Conservation (phyloP, 2,329 filamentous ascomycete genomes). For the Didymella pinodella region DNA sequence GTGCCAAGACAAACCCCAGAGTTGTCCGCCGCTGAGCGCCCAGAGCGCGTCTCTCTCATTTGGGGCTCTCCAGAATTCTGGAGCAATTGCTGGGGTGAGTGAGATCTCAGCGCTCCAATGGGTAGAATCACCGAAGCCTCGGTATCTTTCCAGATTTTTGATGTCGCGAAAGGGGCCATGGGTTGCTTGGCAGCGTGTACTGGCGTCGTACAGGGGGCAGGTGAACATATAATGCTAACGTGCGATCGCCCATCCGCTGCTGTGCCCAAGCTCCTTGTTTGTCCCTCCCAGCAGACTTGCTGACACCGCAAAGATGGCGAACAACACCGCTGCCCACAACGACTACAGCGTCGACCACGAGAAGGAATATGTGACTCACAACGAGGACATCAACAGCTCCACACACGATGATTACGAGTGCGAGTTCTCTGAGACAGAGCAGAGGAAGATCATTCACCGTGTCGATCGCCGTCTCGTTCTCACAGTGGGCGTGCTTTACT, state of each 20-base stretch:
- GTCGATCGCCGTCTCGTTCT: slow-evolving; percentile 67
- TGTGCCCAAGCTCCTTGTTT: slow-evolving; percentile 17
- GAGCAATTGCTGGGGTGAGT: slow-evolving; percentile 15
- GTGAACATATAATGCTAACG: slow-evolving; percentile 24
- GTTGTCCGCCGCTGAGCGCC: slow-evolving; percentile 19
- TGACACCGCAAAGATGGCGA: slow-evolving; percentile 18
- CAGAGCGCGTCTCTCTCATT: slow-evolving; percentile 23
- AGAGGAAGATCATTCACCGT: slow-evolving; percentile 71
- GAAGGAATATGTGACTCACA: slow-evolving; percentile 31
- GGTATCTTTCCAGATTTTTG: slow-evolving; percentile 33
- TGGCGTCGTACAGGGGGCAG: slow-evolving; percentile 26
- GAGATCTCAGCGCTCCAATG: slow-evolving; percentile 19
- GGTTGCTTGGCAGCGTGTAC: slow-evolving; percentile 27
- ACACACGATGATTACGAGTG: slow-evolving; percentile 41
- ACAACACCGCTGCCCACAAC: slow-evolving; percentile 15
- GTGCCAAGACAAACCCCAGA: slow-evolving; percentile 37
- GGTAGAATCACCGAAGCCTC: slow-evolving; percentile 30
- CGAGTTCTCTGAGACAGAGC: slow-evolving; percentile 66
- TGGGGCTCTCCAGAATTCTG: slow-evolving; percentile 19
- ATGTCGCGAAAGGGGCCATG: slow-evolving; percentile 9
- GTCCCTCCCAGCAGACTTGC: slow-evolving; percentile 5
- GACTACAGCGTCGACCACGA: slow-evolving; percentile 34
- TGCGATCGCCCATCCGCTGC: slow-evolving; percentile 11
- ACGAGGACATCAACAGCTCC: slow-evolving; percentile 37
- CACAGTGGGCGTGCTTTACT: slow-evolving; percentile 69